Evolutionary conservation across 441 rosid genomes (phyloP), one percentile per base, ranked within the genome.

Genomic region (Erysimum pusillum): DNA sequence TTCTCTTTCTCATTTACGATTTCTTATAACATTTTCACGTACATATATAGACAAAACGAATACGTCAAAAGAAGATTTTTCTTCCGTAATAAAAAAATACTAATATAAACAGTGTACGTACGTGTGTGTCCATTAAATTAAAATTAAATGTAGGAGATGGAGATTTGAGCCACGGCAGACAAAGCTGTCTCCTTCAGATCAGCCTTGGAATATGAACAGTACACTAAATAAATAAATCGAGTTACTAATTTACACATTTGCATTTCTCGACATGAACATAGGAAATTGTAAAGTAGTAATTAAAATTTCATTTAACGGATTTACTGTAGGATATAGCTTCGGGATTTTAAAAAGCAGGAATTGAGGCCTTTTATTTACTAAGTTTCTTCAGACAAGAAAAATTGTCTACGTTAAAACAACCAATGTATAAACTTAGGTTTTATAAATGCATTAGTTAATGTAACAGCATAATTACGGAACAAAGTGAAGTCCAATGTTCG

Each of bases 81-180:
- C 28, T 48, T 28, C 1, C 54, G 46, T 9, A 52, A 18, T 10
- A 22, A 22, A 22, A 70, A 18, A 15, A 31, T 17, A 25, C 11
- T 38, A 54, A 38, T 35, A 38, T 35, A 68, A 62, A 68, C 66
- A 73, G 60, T 73, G 54, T 74, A 56, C 39, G 67, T 74, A 56
- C 78, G 78, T 73, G 81, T 58, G 69, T 67, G 70, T 54, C 59
- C 46, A 67, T 56, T 70, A 68, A 44, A 73, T 28, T 42, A 70
- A 70, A 56, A 73, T 51, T 67, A 60, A 66, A 73, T 73, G 60
- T 35, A 45, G 34, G 63, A 69, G 76, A 67, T 77, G 25, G 87
- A 76, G 85, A 86, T 79, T 81, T 79, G 90, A 79, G 87, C 73
- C 78, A 76, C 65, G 82, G 89, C 85, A 82, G 90, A 89, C 91